A percentile compares a stretch with the other conserved stretches of the same genome.
phyloP scores from a whole-genome alignment of 2,329 filamentous ascomycete genomes.

The Fusarium coffeatum region DNA sequence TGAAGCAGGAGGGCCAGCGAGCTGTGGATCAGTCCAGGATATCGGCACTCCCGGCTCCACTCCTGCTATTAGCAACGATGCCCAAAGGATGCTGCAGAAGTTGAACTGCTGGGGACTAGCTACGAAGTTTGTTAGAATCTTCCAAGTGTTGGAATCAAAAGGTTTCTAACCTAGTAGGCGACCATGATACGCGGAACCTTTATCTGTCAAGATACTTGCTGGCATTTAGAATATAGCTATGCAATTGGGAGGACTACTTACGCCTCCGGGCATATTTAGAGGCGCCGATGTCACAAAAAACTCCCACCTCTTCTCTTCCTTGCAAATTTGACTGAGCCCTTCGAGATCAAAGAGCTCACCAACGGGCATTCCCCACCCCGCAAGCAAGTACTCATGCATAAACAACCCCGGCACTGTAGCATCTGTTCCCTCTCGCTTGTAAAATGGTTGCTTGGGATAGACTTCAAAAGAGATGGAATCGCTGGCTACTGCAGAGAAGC shows the following conservation, averaged over 20 bases:
- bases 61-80: background rate
- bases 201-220: background rate
- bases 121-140: background rate
- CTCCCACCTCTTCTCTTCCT: slow-evolving; percentile 7
- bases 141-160: background rate
- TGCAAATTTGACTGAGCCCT: background rate
- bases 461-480: slow-evolving; percentile 5
- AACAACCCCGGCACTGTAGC: background rate
- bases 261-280: slow-evolving; percentile 7
- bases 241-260: slow-evolving; percentile 9
- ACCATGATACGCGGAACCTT: too few relatives aligned
- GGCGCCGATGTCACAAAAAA: slow-evolving; percentile 6
- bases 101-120: background rate
- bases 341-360: slow-evolving; percentile 2
- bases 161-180: background rate
- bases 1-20: background rate
- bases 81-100: slow-evolving; percentile 3
- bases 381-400: slow-evolving; percentile 10
- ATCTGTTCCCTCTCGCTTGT: background rate
- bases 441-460: background rate
- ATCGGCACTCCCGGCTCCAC: background rate
- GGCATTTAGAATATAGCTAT: slow-evolving; percentile 7
- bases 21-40: background rate
- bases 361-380: slow-evolving; percentile 1
- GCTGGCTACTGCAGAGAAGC: slow-evolving; percentile 2